Percentiles rank a stretch among this genome's conserved stretches.
Evolutionary conservation across 768 basidiomycete genomes (phyloP).

Genomic region (Boletus sp.): DNA sequence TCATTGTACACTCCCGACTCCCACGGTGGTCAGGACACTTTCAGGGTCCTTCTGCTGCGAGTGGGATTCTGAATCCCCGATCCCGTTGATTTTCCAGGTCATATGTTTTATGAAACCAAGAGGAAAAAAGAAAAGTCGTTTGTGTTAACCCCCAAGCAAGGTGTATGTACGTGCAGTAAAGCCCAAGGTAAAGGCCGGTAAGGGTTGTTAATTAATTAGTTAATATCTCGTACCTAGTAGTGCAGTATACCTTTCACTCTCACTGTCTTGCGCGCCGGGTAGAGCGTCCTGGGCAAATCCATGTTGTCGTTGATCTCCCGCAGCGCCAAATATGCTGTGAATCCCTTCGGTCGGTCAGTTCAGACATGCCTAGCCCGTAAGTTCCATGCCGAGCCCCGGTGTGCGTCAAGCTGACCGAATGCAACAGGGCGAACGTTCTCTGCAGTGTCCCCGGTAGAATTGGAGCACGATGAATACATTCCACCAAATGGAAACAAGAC

Average conservation of each 20-base stretch:
- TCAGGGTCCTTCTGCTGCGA: no score
- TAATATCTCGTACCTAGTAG: no score
- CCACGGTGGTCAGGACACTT: background rate
- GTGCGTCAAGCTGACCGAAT: constrained; percentile 3
- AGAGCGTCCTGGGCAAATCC: background rate
- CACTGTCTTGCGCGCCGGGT: background rate
- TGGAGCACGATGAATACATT: constrained; percentile 32
- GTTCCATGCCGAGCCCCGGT: background rate
- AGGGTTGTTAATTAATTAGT: no score
- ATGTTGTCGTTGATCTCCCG: constrained; percentile 14
- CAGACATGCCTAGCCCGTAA: constrained; percentile 6
- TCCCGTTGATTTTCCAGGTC: no score
- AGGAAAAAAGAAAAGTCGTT: no score
- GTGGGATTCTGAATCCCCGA: no score
- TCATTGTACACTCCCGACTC: background rate
- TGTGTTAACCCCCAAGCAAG: no score
- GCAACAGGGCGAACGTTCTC: constrained; percentile 21
- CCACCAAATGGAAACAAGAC: constrained; percentile 27
- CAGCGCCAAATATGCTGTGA: background rate
- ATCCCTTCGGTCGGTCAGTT: background rate
- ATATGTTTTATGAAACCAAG: no score
- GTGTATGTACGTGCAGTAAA: no score
- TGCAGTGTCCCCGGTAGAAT: constrained; percentile 22
- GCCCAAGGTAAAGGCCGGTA: no score
- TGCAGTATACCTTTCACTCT: background rate